Evolutionary conservation across 192 early-diverging fungal species (phyloP).

Genomic region (Helicostylum pulchrum): DNA sequence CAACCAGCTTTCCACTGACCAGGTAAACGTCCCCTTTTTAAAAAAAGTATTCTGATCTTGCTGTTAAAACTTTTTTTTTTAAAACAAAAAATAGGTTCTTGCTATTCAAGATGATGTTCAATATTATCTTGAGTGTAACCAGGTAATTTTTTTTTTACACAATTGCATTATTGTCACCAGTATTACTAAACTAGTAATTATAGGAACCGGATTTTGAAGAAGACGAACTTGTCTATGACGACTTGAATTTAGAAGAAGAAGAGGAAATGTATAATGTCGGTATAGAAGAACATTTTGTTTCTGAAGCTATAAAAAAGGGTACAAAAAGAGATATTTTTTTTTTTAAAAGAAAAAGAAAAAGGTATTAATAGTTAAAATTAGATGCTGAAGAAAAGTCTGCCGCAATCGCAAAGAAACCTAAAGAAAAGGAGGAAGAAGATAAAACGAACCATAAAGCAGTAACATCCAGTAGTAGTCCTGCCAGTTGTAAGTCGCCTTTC

Average conservation of each 20-base stretch:
- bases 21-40: too few relatives aligned
- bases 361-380: constrained; percentile 18
- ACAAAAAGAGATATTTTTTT: neutral
- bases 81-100: constrained; percentile 71
- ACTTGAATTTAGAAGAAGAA: constrained; percentile 87
- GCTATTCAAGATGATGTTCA: constrained; percentile 85
- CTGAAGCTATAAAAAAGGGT: constrained; percentile 17
- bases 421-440: constrained; percentile 39
- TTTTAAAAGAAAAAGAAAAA: neutral
- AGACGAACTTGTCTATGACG: constrained; percentile 91
- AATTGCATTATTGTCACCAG: neutral
- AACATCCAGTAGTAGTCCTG: neutral
- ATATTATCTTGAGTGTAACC: constrained; percentile 90
- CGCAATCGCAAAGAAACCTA: constrained; percentile 25
- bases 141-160: constrained; percentile 32
- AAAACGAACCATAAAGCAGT: neutral
- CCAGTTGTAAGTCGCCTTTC: neutral
- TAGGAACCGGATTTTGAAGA: constrained; percentile 89
- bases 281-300: constrained; percentile 62
- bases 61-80: neutral
- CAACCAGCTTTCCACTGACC: constrained; percentile 79
- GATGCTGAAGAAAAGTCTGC: constrained; percentile 10
- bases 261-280: constrained; percentile 77
- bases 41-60: too few relatives aligned
- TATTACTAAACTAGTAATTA: neutral